These are phyloP conservation scores for Trichosanthes truncata DNA, from an alignment of 306 rosid species.

Conservation along the genomic window DNA sequence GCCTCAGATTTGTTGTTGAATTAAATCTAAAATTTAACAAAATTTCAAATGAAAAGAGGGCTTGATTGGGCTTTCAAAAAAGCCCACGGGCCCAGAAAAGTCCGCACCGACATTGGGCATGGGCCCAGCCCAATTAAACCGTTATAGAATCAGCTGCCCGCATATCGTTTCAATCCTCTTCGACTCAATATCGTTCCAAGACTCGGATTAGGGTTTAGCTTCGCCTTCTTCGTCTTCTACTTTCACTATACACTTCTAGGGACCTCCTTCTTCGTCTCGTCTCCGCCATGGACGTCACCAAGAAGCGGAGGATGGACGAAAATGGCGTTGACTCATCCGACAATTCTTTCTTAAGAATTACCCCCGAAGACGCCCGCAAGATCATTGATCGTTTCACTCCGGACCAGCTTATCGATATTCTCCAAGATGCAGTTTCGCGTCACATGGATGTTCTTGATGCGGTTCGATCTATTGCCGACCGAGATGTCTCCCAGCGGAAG, in stretches of 20 bases:
- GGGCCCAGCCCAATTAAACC: not conserved
- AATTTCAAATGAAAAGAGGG: no score
- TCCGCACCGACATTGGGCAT: not conserved
- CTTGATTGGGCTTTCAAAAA: not conserved
- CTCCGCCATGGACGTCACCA: conserved; percentile 49
- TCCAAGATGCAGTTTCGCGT: conserved; percentile 58
- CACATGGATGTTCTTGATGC: conserved; percentile 74
- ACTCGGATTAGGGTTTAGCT: conserved; percentile 7
- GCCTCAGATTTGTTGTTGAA: no score
- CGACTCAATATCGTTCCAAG: not conserved
- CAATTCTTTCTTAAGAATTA: conserved; percentile 16
- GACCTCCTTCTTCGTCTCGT: not conserved
- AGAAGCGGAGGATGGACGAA: conserved; percentile 84
- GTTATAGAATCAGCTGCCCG: not conserved
- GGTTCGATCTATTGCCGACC: conserved; percentile 55
- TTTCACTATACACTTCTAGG: not conserved
- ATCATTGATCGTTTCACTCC: conserved; percentile 63
- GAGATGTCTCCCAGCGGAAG: conserved; percentile 80
- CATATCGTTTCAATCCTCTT: not conserved
- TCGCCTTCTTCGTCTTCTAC: not conserved
- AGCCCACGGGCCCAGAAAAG: not conserved
- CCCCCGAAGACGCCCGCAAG: conserved; percentile 63
- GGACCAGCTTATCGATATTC: conserved; percentile 64
- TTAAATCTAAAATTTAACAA: no score
- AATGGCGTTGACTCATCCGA: conserved; percentile 43